Base-by-base conservation (phyloP, 2,329 filamentous ascomycete species). In the Calonectria naviculata region DNA sequence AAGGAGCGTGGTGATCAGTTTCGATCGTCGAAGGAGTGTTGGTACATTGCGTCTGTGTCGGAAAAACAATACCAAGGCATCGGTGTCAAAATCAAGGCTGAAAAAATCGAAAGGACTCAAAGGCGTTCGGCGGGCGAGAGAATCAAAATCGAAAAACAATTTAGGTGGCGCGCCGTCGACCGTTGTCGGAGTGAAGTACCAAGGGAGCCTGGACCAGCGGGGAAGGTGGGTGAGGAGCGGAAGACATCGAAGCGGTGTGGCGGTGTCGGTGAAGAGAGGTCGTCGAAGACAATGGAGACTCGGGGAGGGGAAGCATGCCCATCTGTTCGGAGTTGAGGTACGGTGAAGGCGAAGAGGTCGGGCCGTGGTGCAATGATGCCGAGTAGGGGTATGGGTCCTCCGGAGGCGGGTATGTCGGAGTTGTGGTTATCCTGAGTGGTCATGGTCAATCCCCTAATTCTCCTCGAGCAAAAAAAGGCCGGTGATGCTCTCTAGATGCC, bases 391-490 rank as follows among this genome's bases (percentile, higher is more conserved):
- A 79, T 46, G 83, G 77, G 70, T 86, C 84, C 74, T 88, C 84
- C 68, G 84, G 81, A 68, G 85, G 83, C 73, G 85, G 84, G 75
- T 85, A 85, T 68, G 82, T 81, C 73, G 85, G 83, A 72, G 85
- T 85, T 73, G 83, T 85, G 79, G 84, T 85, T 71, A 82, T 88
- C 87, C 88, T 89, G 87, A 82, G 84, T 83, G 85, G 81, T 77
- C 81, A 81, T 80, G 85, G 88, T 90, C 86, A 90, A 90, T 88
- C 84, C 88, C 81, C 83, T 83, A 83, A 80, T 83, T 79, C 83
- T 81, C 80, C 80, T 81, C 76, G 75, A 77, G 76, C 75, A 81
- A 80, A 80, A 80, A 80, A 80, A 58, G 77, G 82, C 82, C 84
- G 80, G 78, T 84, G 83, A 81, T 79, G 77, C 75, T 79, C 77